phyloP scores from a whole-genome alignment of 345 rosid genomes.

The Arabidopsis thaliana region TAIR10.1 NC_003070.9:9795501-9796000 shows the following conservation, averaged over 20 bases:
- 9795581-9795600: too few species aligned
- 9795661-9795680: too few species aligned
- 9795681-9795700: not conserved
- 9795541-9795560: too few species aligned
- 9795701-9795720: conserved; percentile 28
- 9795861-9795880: conserved; percentile 38
- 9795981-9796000: not conserved
- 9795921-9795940: conserved; percentile 45
- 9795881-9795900: conserved; percentile 45
- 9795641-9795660: too few species aligned
- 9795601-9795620: too few species aligned
- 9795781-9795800: conserved; percentile 18
- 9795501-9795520: too few species aligned
- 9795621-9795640: too few species aligned
- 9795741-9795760: conserved; percentile 17
- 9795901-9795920: conserved; percentile 46
- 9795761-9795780: conserved; percentile 22
- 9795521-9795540: too few species aligned
- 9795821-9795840: conserved; percentile 36
- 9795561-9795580: too few species aligned
- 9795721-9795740: not conserved
- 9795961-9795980: not conserved
- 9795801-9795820: conserved; percentile 31
- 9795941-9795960: conserved; percentile 43
- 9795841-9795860: conserved; percentile 43